Evolutionary conservation across 495 filamentous ascomycete genomes (phyloP), one percentile per base, ranked within the genome.

Genomic region (Trichoderma virens): DNA sequence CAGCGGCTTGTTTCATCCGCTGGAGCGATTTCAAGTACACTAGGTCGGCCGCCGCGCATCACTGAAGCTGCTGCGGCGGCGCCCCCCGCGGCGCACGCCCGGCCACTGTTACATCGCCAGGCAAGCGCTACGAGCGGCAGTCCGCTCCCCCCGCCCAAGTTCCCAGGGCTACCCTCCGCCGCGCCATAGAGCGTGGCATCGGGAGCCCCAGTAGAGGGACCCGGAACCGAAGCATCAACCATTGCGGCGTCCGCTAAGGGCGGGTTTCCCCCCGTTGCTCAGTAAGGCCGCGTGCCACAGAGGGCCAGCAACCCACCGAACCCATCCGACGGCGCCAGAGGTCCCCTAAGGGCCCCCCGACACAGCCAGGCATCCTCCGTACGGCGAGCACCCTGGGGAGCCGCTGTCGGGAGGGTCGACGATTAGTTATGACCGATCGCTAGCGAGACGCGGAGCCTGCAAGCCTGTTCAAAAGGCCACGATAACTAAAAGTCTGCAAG

Each of bases 261-360:
- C n/a, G n/a, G n/a, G n/a, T n/a, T n/a, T n/a, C n/a, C n/a, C n/a
- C n/a, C n/a, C n/a, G n/a, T n/a, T n/a, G n/a, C n/a, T n/a, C n/a
- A n/a, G n/a, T n/a, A n/a, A n/a, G n/a, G n/a, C n/a, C n/a, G n/a
- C n/a, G n/a, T n/a, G n/a, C n/a, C n/a, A n/a, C n/a, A n/a, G n/a
- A 62, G 68, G 73, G 78, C 76, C 78, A 84, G 69, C 61, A 67
- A 77, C 78, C 79, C 78, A 84, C 79, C 82, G 74, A 83, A 75
- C 75, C 78, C 79, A 75, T 62, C 66, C 62, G 51, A 41, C 59
- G 45, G 62, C 65, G 59, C 65, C 41, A 13, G 27, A 27, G 45
- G 60, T 35, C 35, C 35, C 35, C 35, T 5, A 38, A 13, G 64
- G 32, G 60, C 34, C 38, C 31, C 51, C 43, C 43, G 20, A 41